phyloP scores from a whole-genome alignment of 257 asterid genomes.

The Solanum lycopersicoides region DNA sequence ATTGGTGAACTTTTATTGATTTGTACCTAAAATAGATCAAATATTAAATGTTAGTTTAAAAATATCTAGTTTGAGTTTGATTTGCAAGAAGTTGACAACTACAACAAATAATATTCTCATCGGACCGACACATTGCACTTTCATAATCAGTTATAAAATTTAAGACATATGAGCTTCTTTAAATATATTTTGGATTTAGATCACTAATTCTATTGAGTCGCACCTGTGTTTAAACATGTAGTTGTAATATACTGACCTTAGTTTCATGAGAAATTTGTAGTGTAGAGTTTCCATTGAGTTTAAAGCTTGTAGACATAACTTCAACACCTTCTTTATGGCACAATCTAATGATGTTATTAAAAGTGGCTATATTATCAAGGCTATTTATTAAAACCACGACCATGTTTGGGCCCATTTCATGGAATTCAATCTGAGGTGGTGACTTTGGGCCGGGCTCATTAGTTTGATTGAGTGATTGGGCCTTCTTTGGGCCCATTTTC shows the following conservation, averaged over 20 bases:
- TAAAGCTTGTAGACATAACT: conserved; percentile 27
- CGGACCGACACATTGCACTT: not conserved
- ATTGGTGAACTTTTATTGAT: conserved; percentile 9
- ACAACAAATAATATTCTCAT: not conserved
- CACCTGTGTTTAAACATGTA: not conserved
- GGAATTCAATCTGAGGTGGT: conserved; percentile 23
- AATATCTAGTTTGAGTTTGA: not conserved
- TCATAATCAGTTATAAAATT: not conserved
- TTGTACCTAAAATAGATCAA: conserved; percentile 3
- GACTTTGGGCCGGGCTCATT: not conserved
- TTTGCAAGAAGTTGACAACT: not conserved
- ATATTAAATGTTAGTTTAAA: not conserved
- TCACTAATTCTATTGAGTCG: not conserved
- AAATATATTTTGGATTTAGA: not conserved
- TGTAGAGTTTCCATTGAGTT: conserved; percentile 23
- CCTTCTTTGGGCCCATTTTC: not conserved
- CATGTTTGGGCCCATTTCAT: conserved; percentile 30
- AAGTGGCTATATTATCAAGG: conserved; percentile 12
- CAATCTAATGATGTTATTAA: conserved; percentile 16
- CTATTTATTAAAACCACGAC: conserved; percentile 19
- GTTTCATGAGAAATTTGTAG: conserved; percentile 23
- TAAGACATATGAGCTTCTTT: not conserved
- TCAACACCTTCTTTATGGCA: conserved; percentile 25
- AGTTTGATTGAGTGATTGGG: not conserved
- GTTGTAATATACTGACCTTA: conserved; percentile 11